Base-by-base conservation (phyloP, 1,284 basidiomycete genomes). In the Pseudozyma tsukubaensis region DNA sequence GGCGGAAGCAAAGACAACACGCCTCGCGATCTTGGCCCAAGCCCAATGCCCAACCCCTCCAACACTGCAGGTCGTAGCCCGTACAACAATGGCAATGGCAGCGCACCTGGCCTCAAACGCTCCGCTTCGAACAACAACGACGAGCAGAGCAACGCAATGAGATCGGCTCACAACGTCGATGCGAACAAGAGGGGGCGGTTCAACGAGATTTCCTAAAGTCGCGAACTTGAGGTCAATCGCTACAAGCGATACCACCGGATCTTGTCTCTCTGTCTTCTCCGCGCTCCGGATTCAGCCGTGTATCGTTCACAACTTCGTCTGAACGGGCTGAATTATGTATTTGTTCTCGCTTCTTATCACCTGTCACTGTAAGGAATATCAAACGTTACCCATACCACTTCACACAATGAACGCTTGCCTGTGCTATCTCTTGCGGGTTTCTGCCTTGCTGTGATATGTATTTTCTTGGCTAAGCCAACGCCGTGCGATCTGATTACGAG, bases 141-240 rank as follows among this genome's bases (percentile, higher is more conserved):
- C 44, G 42, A 43, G 18, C 8, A 24, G 19, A 12, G 14, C 36
- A 18, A 47, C 13, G 11, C 42, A 50, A 21, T 7, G 55, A 10
- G 35, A 21, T 19, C 1, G 55, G 12, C 47, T 47, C 18, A 16
- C 39, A 40, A 14, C 39, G n/a, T 35, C 8, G 37, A 40, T 16
- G 14, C 36, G 8, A 47, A 21, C 21, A 50, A 50, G 37, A 14
- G 55, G 14, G 35, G 36, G 34, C 1, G 55, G 12, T 55, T 47
- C 18, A 16, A 24, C 43, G 53, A 47, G n/a, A 35, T 42, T 10
- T 52, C 37, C 18, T 24, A 52, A 19, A 37, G 36, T 37, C 36
- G 37, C 4, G 37, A 39, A 13, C 37, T n/a, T 39, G 3, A 39
- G 11, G 8, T 39, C 8, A 14, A 37, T 37, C 14, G 37, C 11